phyloP scores from a whole-genome alignment of 768 basidiomycete species.

The Mycena pura region DNA sequence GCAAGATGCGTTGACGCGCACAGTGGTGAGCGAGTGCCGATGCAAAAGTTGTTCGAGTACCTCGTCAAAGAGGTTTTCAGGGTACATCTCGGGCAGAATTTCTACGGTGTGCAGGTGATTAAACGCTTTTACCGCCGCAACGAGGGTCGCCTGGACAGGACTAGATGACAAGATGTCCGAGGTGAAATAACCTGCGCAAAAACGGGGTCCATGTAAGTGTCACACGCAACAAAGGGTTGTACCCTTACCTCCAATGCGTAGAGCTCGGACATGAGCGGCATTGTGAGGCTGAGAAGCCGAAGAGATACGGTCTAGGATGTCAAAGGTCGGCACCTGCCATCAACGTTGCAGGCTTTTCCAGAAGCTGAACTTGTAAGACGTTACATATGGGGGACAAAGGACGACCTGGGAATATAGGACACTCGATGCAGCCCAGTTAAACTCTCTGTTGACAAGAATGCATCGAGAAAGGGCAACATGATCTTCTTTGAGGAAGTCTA shows the following conservation, averaged over 20 bases:
- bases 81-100: constrained; percentile 42
- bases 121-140: constrained; percentile 30
- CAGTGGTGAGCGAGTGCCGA: constrained; percentile 29
- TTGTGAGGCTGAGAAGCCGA: constrained; percentile 50
- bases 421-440: constrained; percentile 50
- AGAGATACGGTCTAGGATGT: constrained; percentile 27
- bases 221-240: not conserved
- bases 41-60: constrained; percentile 32
- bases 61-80: constrained; percentile 41
- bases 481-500: constrained; percentile 43
- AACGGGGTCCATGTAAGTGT: not conserved
- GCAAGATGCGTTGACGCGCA: constrained; percentile 47
- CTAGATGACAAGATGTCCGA: constrained; percentile 15
- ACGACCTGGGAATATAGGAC: constrained; percentile 54
- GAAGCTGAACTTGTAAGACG: constrained; percentile 19
- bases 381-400: constrained; percentile 45
- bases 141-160: not conserved
- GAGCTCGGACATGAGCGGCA: constrained; percentile 45
- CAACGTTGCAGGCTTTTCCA: not conserved
- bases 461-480: constrained; percentile 45
- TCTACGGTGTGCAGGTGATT: constrained; percentile 40
- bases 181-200: constrained; percentile 27
- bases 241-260: constrained; percentile 53
- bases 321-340: constrained; percentile 4
- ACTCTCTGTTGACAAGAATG: constrained; percentile 53